Evolutionary conservation across 1,284 basidiomycete species (phyloP), one percentile per base, ranked within the genome.

Genomic region (Sanghuangporus baumii): DNA sequence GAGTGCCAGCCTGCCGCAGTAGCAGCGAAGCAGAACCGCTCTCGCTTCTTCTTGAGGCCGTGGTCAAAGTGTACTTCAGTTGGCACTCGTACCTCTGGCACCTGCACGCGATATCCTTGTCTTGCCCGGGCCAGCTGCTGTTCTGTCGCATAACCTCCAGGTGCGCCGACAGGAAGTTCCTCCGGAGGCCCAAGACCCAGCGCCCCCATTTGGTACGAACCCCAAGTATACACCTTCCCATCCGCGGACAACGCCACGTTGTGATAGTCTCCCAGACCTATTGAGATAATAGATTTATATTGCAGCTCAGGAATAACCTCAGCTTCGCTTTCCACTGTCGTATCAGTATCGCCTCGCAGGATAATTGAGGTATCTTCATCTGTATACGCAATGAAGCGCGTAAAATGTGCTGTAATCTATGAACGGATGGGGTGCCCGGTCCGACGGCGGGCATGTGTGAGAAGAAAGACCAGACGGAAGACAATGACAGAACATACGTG

Each of bases 201-300:
- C 2, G 93, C 93, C 23, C 94, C 94, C 37, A 77, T 73, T 20
- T 85, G 87, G 72, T 87, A 93, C 47, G 76, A 69, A 14, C 95
- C 95, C 94, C 94, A 98, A 6, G 93, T 91, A 47, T 89, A 77
- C 26, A 96, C 78, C 67, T 87, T 83, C 12, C 94, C 95, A 31
- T 79, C 74, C 47, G 83, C 79, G 1, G 93, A 94, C 65, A 97
- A 78, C 0, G 95, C 94, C 31, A 87, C 91, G 69, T 79, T 87
- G 76, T 97, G 94, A 73, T 94, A 96, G 74, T 97, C 94, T 4
- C 95, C 95, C 54, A 94, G 80, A 8, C 88, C 86, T 61, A 95
- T 87, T 61, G 91, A 91, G 66, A 96, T 94, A 61, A 96, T 82
- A 46, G 80, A 78, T 65, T 78, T 81, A 67, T 88, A 81, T 68